Percentiles rank a stretch among this genome's conserved stretches.
Conservation (phyloP, 805 yeast genomes). For the Jamesozyma piceae region DNA sequence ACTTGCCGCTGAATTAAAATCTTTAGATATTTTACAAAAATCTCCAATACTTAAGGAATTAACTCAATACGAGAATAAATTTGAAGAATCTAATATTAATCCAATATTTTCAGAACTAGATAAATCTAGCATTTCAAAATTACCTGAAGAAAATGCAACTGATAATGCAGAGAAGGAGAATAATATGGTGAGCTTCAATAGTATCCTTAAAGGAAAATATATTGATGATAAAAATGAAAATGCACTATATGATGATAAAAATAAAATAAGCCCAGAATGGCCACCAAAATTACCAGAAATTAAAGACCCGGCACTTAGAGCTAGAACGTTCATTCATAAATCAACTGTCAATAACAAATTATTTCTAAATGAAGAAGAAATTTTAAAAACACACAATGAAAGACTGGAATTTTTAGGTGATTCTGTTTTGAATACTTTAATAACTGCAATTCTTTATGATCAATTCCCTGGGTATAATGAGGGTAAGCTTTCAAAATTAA, state of each 20-base stretch:
- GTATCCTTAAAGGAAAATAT: conserved; percentile 6
- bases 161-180: conserved; percentile 6
- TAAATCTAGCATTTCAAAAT: conserved; percentile 12
- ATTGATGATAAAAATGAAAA: conserved; percentile 21
- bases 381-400: conserved; percentile 64
- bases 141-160: conserved; percentile 7
- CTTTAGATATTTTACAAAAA: conserved; percentile 40
- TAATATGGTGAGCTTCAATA: neutral
- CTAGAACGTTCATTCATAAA: conserved; percentile 73
- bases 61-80: conserved; percentile 31
- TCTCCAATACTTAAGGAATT: conserved; percentile 51
- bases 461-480: conserved; percentile 64
- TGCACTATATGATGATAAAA: neutral
- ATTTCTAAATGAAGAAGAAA: conserved; percentile 47
- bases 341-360: conserved; percentile 55
- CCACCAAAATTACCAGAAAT: conserved; percentile 70
- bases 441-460: conserved; percentile 57
- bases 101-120: conserved; percentile 18
- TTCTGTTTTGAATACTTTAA: conserved; percentile 64
- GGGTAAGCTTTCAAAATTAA: conserved; percentile 65
- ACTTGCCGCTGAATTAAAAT: conserved; percentile 51
- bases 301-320: conserved; percentile 45
- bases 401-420: conserved; percentile 88
- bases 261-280: conserved; percentile 22
- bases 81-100: conserved; percentile 7